Evolutionary conservation across 257 asterid genomes (phyloP), one percentile per base, ranked within the genome.

Genomic region (Phtheirospermum japonicum): DNA sequence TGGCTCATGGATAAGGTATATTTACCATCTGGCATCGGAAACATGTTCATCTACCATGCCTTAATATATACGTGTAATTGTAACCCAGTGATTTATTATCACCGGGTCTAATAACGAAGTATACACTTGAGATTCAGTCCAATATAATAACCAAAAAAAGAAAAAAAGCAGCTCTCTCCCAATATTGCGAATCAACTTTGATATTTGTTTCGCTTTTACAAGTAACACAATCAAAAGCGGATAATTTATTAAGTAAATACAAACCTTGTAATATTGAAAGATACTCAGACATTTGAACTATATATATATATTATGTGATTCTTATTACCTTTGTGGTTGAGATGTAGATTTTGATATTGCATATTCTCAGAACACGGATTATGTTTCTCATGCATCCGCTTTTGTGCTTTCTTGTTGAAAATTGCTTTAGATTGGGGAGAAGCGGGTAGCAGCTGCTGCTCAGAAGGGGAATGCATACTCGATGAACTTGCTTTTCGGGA

Each of bases 1-100:
- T 89, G 99, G 99, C 91, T 92, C 72, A 89, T 92, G 99, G 99
- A 92, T 80, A 89, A 79, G 97, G 99, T 92, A 81, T 32, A 16
- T 43, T 33, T 66, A 19, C 32, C 34, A 11, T 36, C 58, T 71
- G 9, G 33, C 65, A 19, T 28, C 42, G 52, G 32, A 57, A 31
- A 61, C 36, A 17, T 59, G 34, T 53, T 42, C 62, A 48, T 52
- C 68, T 48, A 52, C 48, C 31, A 33, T 36, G 20, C 48, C 57
- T 43, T 28, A 61, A 63, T 8, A 26, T 36, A n/a, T 11, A 50
- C 37, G 43, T 51, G 45, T 43, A 34, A 9, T 33, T 36, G 34
- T 48, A 49, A 52, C n/a, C n/a, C n/a, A n/a, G n/a, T n/a, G n/a
- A 36, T 36, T 36, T 23, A 36, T 36, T 36, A 36, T 6, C 46